These are phyloP conservation scores for Chrysosphaeria jannelii DNA, from an alignment of 2,329 filamentous ascomycete genomes.

Conservation along the genomic window DNA sequence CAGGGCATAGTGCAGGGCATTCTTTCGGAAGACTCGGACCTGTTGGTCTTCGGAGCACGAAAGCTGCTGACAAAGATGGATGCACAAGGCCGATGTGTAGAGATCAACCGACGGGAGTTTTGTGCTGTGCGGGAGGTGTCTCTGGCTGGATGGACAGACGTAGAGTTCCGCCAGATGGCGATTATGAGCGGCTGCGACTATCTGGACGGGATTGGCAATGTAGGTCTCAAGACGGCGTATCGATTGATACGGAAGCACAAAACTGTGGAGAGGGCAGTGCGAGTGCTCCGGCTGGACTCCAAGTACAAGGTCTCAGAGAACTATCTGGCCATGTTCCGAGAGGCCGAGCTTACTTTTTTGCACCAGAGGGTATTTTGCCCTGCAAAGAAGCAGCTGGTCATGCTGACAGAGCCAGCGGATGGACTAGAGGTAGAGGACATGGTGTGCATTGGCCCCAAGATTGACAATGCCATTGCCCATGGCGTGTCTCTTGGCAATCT, in stretches of 20 bases:
- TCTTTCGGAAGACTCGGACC: slow-evolving; percentile 83
- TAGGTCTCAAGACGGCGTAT: slow-evolving; percentile 85
- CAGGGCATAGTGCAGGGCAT: slow-evolving; percentile 65
- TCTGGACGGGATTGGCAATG: slow-evolving; percentile 50
- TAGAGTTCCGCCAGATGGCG: slow-evolving; percentile 78
- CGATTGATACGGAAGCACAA: slow-evolving; percentile 75
- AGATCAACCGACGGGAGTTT: slow-evolving; percentile 74
- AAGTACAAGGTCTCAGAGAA: slow-evolving; percentile 53
- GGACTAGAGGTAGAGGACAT: slow-evolving; percentile 37
- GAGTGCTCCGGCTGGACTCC: slow-evolving; percentile 66
- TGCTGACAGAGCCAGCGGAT: slow-evolving; percentile 35
- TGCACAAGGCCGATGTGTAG: slow-evolving; percentile 73
- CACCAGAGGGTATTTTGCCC: slow-evolving; percentile 91
- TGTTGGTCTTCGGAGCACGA: slow-evolving; percentile 83
- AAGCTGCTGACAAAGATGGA: slow-evolving; percentile 80
- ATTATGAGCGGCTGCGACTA: slow-evolving; percentile 95
- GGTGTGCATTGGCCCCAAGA: slow-evolving; percentile 49
- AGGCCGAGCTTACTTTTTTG: slow-evolving; percentile 75
- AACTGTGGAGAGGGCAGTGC: slow-evolving; percentile 52
- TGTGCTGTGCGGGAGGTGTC: slow-evolving; percentile 67
- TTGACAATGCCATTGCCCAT: slow-evolving; percentile 37
- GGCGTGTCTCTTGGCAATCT: slow-evolving; percentile 56
- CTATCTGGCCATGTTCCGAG: slow-evolving; percentile 53
- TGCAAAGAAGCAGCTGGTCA: slow-evolving; percentile 34
- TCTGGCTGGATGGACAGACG: slow-evolving; percentile 71